Evolutionary conservation across 768 basidiomycete genomes (phyloP).

Genomic region (Calocera cornea): DNA sequence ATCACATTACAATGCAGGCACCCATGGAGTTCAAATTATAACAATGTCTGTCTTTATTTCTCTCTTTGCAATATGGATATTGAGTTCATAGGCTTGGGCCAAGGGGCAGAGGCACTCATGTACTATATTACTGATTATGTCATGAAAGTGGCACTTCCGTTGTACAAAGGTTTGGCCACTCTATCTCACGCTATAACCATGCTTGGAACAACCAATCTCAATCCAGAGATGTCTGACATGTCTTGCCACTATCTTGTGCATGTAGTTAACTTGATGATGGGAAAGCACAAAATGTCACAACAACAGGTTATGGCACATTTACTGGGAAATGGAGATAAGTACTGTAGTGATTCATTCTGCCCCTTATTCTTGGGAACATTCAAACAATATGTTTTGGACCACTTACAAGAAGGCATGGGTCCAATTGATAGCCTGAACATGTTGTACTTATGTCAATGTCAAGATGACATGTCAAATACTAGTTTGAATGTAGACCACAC

Average conservation of each 20-base stretch:
- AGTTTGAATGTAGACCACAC: conserved; percentile 1
- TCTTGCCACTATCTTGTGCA: conserved; percentile 27
- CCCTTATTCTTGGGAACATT: conserved; percentile 28
- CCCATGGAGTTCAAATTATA: conserved; percentile 34
- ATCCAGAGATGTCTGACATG: conserved; percentile 20
- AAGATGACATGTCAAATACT: conserved; percentile 20
- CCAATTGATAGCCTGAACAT: background rate
- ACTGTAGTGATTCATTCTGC: conserved; percentile 26
- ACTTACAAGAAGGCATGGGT: background rate
- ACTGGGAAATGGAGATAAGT: conserved; percentile 27
- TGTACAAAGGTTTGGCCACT: background rate
- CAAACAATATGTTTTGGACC: conserved; percentile 19
- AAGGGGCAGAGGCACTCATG: conserved; percentile 30
- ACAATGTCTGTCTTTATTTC: conserved; percentile 26
- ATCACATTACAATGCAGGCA: conserved; percentile 25
- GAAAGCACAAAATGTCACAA: conserved; percentile 29
- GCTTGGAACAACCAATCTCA: conserved; percentile 15
- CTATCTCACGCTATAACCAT: conserved; percentile 7
- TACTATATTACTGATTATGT: conserved; percentile 42
- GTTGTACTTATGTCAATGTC: background rate
- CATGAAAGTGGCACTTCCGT: conserved; percentile 28
- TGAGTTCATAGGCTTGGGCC: conserved; percentile 33
- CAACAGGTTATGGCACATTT: conserved; percentile 29
- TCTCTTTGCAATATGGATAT: conserved; percentile 37
- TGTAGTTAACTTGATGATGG: conserved; percentile 23